Conservation (phyloP, 495 filamentous ascomycete genomes). For the Filosporella fistucella region DNA sequence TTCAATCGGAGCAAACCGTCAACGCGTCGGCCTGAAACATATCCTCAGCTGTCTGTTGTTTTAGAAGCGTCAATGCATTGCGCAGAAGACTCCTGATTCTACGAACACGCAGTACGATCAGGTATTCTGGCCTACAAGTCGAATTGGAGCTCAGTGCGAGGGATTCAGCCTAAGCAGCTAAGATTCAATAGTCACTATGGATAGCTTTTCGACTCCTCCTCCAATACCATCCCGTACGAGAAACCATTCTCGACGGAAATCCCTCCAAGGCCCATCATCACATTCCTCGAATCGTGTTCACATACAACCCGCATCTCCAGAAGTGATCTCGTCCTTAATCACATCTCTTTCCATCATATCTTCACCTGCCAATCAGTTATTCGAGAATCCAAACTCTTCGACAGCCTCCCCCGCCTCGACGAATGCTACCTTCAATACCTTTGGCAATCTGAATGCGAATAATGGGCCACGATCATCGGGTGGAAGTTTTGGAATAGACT, state of each 20-base stretch:
- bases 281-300: slow-evolving; percentile 36
- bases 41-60: slow-evolving; percentile 7
- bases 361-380: slow-evolving; percentile 65
- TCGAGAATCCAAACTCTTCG: slow-evolving; percentile 52
- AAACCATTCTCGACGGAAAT: slow-evolving; percentile 33
- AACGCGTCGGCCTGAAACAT: slow-evolving; percentile 18
- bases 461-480: slow-evolving; percentile 28
- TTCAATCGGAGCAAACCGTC: slow-evolving; percentile 8
- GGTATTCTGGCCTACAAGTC: too few relatives aligned
- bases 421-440: slow-evolving; percentile 12
- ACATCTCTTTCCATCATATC: slow-evolving; percentile 88
- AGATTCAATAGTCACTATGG: slow-evolving; percentile 10
- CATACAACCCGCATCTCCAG: slow-evolving; percentile 69
- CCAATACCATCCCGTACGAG: slow-evolving; percentile 29
- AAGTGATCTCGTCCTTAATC: slow-evolving; percentile 91
- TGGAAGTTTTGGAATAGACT: slow-evolving; percentile 68
- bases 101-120: too few relatives aligned
- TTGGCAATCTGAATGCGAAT: slow-evolving; percentile 8
- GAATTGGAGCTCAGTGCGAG: slow-evolving; percentile 9
- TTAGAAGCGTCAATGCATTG: slow-evolving; percentile 20
- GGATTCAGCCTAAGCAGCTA: neutral
- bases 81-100: slow-evolving; percentile 7
- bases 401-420: slow-evolving; percentile 22
- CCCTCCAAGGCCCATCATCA: slow-evolving; percentile 30
- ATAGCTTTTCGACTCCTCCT: slow-evolving; percentile 20